phyloP scores from a whole-genome alignment of 2,329 filamentous ascomycete genomes.

The Neophaeococcomyces mojaviensis region DNA sequence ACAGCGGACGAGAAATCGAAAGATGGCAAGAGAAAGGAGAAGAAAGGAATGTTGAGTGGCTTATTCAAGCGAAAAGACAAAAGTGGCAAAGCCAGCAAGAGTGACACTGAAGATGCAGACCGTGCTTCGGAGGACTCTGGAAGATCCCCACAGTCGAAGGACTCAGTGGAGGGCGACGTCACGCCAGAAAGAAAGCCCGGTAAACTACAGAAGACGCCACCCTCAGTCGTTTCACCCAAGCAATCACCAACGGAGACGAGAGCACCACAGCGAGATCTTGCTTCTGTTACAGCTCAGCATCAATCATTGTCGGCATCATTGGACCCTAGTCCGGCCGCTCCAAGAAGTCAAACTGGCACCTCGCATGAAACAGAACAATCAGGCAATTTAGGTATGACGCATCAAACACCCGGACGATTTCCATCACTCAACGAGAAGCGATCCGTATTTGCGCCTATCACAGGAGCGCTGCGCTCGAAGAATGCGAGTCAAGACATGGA shows the following conservation, averaged over 20 bases:
- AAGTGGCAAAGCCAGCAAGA: conserved; percentile 44
- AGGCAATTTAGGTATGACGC: conserved; percentile 3
- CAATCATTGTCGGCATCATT: conserved; percentile 4
- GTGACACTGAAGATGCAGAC: conserved; percentile 42
- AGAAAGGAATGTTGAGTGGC: conserved; percentile 67
- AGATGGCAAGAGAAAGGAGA: conserved; percentile 67
- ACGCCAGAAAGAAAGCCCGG: conserved; percentile 50
- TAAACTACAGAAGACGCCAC: conserved; percentile 65
- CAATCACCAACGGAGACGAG: conserved; percentile 24
- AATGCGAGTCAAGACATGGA: conserved; percentile 11
- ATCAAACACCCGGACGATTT: conserved; percentile 16
- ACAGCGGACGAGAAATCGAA: conserved; percentile 55
- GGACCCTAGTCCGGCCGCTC: no score
- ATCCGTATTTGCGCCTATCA: conserved; percentile 16
- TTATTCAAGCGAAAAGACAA: conserved; percentile 61
- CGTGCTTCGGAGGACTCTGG: conserved; percentile 56
- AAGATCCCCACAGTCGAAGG: conserved; percentile 37
- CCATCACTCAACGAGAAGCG: conserved; percentile 22
- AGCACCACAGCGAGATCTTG: conserved; percentile 31
- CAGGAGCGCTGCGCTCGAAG: conserved; percentile 16
- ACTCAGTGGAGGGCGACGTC: conserved; percentile 36
- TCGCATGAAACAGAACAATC: neutral
- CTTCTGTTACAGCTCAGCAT: neutral
- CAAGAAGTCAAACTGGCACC: conserved; percentile 11
- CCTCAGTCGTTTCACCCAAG: conserved; percentile 27